A percentile compares a stretch with the other conserved stretches of the same genome.
phyloP scores from a whole-genome alignment of 2,329 filamentous ascomycete species.

The Pestalotiopsis sp. region DNA sequence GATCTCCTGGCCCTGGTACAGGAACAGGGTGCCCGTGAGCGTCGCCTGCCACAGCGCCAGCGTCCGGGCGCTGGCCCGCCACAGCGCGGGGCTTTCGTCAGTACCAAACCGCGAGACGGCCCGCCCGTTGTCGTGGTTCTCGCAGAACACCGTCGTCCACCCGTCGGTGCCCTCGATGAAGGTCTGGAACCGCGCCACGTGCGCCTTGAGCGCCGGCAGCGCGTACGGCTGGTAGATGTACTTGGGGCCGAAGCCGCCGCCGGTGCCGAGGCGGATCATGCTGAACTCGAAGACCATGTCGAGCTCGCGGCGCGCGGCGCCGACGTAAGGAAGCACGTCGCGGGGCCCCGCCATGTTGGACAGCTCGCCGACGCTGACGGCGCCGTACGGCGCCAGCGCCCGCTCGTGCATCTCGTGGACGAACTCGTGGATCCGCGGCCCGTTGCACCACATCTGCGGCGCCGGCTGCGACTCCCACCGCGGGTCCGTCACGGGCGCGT shows the following conservation, averaged over 20 bases:
- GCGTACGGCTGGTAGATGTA: conserved; percentile 54
- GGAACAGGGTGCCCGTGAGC: conserved; percentile 55
- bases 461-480: conserved; percentile 43
- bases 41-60: conserved; percentile 52
- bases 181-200: conserved; percentile 50
- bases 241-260: conserved; percentile 46
- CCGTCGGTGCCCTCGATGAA: conserved; percentile 52
- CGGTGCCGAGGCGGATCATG: conserved; percentile 56
- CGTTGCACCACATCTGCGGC: conserved; percentile 58
- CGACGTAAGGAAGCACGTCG: conserved; percentile 58
- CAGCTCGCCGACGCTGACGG: conserved; percentile 66
- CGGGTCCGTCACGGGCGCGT: conserved; percentile 48
- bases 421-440: conserved; percentile 65
- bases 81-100: conserved; percentile 43
- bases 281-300: conserved; percentile 66
- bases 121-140: conserved; percentile 67
- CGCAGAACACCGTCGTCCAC: conserved; percentile 63
- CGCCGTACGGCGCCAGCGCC: conserved; percentile 55
- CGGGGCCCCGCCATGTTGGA: conserved; percentile 55
- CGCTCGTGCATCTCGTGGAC: conserved; percentile 59
- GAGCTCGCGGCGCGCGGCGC: conserved; percentile 52
- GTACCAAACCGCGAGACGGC: conserved; percentile 57
- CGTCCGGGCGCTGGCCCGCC: conserved; percentile 51
- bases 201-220: conserved; percentile 44
- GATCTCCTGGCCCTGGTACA: conserved; percentile 65